A percentile compares a stretch with the other conserved stretches of the same genome.
Conservation (phyloP, 1,284 basidiomycete genomes). For the Tylopilus sp. region DNA sequence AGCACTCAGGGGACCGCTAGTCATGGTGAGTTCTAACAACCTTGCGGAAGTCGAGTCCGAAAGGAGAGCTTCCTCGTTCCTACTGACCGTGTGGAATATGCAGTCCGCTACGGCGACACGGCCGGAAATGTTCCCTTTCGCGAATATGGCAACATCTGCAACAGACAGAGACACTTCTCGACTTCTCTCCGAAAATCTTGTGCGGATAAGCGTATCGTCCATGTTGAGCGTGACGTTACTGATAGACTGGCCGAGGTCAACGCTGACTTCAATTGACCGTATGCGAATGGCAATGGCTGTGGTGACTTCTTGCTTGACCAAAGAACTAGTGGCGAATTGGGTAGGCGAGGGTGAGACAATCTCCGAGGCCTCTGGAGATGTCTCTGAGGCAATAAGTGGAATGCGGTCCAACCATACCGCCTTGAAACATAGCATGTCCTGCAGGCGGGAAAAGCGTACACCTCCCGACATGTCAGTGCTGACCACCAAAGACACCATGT, state of each 20-base stretch:
- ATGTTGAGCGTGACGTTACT: slow-evolving; percentile 62
- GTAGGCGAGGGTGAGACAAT: slow-evolving; percentile 14
- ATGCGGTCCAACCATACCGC: slow-evolving; percentile 88
- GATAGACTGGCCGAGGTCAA: slow-evolving; percentile 78
- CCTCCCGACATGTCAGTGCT: slow-evolving; percentile 76
- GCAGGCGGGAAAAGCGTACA: slow-evolving; percentile 74
- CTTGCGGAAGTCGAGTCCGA: slow-evolving; percentile 38
- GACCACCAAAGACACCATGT: slow-evolving; percentile 63
- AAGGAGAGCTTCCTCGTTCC: slow-evolving; percentile 40
- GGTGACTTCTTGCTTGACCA: slow-evolving; percentile 46
- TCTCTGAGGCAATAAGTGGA: slow-evolving; percentile 59
- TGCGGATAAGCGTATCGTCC: slow-evolving; percentile 55
- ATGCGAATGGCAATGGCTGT: slow-evolving; percentile 66
- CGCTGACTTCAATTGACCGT: slow-evolving; percentile 65
- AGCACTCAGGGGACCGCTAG: slow-evolving; percentile 66
- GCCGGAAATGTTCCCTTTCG: slow-evolving; percentile 76
- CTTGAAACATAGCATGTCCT: slow-evolving; percentile 86
- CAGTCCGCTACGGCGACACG: slow-evolving; percentile 64
- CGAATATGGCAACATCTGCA: slow-evolving; percentile 57
- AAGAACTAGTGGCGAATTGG: slow-evolving; percentile 12
- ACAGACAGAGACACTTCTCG: slow-evolving; percentile 68
- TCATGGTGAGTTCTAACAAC: slow-evolving; percentile 73
- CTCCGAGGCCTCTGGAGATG: slow-evolving; percentile 25
- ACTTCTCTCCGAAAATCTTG: slow-evolving; percentile 52
- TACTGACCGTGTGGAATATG: slow-evolving; percentile 71